Base-by-base conservation (phyloP, 495 filamentous ascomycete genomes). In the Coniosporium apollinis region DNA sequence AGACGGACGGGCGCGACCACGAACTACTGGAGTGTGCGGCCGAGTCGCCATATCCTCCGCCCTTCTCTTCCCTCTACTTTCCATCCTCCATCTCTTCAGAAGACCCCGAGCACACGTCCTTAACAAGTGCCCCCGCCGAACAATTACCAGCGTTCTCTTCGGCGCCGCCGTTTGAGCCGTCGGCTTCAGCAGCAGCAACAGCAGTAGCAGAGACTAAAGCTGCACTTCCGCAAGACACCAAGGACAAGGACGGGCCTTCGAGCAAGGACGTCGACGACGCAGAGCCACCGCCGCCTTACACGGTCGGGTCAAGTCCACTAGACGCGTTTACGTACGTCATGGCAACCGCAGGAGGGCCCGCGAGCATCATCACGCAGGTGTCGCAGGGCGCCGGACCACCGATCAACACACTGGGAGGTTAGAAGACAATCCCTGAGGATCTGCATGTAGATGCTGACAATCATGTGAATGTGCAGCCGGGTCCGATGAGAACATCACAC, bases 301-400 rank as follows among this genome's bases (percentile, higher is more conserved):
- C 81, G 39, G 89, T 96, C 71, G 83, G 85, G 43, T 76, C 67
- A 38, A 94, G 82, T 59, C 91, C 91, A 33, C 73, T 97, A 56
- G 72, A 79, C 30, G 84, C 80, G 30, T 97, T 97, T 51, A 79
- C 81, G 48, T 97, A 94, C 74, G 75, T 91, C 47, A 96, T 96
- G 91, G 84, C 86, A 59, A 79, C 84, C 52, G 84, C 86, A 58
- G 86, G 84, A 67, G 89, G 85, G 58, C 82, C 85, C 45, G 76
- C 87, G 61, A 94, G 87, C 72, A 92, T 97, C 52, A 86, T 97
- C 59, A 97, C 89, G 58, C 89, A 97, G 63, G 89, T 97, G 36
- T 82, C 89, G 49, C 89, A 94, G 57, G 76, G 79, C 43, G 30
- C 1, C 18, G 67, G 69, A 16, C 82, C 83, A 44, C 79, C 82